These are phyloP conservation scores for Phytophthora lateralis DNA, from an alignment of 352 stramenopile genomes.

Conservation along the genomic window DNA sequence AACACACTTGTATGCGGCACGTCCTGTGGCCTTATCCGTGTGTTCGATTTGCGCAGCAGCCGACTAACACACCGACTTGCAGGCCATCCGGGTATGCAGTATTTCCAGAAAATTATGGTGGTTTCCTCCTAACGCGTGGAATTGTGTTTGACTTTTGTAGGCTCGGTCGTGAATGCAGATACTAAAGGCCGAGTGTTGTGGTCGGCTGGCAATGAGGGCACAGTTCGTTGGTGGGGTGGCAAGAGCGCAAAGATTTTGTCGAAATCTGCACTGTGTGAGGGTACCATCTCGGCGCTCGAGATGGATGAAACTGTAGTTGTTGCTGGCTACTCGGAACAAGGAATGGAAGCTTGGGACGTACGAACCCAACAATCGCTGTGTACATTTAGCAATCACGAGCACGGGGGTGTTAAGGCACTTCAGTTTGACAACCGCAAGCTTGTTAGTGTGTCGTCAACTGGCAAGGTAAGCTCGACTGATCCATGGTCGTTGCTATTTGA, in stretches of 20 bases:
- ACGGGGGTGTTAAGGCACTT: conserved; percentile 74
- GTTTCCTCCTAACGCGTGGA: neutral
- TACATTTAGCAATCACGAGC: conserved; percentile 78
- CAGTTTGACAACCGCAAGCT: conserved; percentile 90
- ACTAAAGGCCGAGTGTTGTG: conserved; percentile 87
- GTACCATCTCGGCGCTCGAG: conserved; percentile 77
- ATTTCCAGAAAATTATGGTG: neutral
- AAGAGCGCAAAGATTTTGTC: conserved; percentile 88
- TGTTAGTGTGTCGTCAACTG: conserved; percentile 73
- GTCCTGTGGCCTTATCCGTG: conserved; percentile 86
- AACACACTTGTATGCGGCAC: conserved; percentile 89
- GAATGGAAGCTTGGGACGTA: conserved; percentile 90
- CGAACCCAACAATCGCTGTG: conserved; percentile 86
- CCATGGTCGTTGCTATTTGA: neutral
- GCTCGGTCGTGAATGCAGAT: conserved; percentile 81
- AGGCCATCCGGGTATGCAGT: conserved; percentile 74
- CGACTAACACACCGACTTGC: conserved; percentile 82
- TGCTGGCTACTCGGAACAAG: conserved; percentile 78
- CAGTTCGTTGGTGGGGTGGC: conserved; percentile 87
- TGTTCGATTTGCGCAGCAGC: conserved; percentile 85
- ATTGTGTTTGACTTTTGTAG: conserved; percentile 35
- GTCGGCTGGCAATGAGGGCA: conserved; percentile 82
- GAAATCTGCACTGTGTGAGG: conserved; percentile 83
- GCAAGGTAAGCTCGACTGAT: conserved; percentile 52
- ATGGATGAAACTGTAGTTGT: conserved; percentile 91